Conservation (phyloP, 2,329 filamentous ascomycete genomes). For the Alternaria triticina region DNA sequence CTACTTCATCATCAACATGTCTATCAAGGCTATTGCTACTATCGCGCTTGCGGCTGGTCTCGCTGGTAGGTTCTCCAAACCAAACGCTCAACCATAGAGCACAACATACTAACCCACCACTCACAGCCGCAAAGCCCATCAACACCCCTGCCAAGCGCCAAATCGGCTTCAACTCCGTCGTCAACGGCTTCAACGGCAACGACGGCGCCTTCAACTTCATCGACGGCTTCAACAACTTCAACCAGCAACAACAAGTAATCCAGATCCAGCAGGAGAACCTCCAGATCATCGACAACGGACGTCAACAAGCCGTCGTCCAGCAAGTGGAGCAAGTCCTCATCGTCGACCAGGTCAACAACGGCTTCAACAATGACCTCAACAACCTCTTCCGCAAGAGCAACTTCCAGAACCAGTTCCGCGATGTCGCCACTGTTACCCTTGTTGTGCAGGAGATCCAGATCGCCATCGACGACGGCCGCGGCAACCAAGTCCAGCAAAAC, state of each 20-base stretch:
- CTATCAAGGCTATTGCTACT: constrained; percentile 32
- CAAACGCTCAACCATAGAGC: neutral
- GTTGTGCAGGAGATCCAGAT: constrained; percentile 42
- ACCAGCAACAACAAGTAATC: constrained; percentile 38
- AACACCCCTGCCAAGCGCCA: constrained; percentile 24
- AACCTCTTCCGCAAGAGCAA: constrained; percentile 41
- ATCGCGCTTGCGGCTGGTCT: constrained; percentile 43
- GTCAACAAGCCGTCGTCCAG: constrained; percentile 32
- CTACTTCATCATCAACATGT: constrained; percentile 29
- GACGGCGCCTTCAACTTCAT: constrained; percentile 38
- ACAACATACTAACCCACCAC: constrained; percentile 18
- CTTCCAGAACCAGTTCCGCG: constrained; percentile 27
- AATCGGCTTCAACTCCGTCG: constrained; percentile 17
- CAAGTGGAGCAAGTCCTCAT: constrained; percentile 38
- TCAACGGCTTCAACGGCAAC: constrained; percentile 25
- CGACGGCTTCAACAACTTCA: constrained; percentile 40
- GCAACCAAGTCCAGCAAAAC: constrained; percentile 29
- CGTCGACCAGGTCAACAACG: constrained; percentile 37
- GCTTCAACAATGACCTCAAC: constrained; percentile 39
- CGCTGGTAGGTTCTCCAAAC: constrained; percentile 31
- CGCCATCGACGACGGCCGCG: constrained; percentile 31
- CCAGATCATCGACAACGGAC: constrained; percentile 33
- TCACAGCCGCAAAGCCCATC: constrained; percentile 37
- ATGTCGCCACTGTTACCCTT: constrained; percentile 33
- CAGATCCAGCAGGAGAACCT: constrained; percentile 37